Conservation (phyloP, 257 asterid species). For the Penstemon davidsonii region DNA sequence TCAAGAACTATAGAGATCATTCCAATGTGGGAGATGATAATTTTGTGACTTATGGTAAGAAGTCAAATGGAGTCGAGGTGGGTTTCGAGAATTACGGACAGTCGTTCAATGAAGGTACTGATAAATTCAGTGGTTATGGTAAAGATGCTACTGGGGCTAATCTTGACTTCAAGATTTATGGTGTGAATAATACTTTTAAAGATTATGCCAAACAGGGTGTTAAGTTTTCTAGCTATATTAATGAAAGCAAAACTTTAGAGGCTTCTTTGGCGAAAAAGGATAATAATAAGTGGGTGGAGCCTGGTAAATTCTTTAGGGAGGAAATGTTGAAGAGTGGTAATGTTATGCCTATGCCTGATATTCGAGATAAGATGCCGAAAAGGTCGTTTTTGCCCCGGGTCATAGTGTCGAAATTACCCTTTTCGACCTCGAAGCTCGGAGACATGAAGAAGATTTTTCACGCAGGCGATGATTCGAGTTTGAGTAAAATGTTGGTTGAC, state of each 20-base stretch:
- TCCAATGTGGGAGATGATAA: constrained; percentile 66
- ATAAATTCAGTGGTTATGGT: constrained; percentile 53
- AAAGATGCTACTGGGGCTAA: constrained; percentile 26
- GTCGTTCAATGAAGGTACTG: constrained; percentile 49
- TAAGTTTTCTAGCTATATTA: constrained; percentile 46
- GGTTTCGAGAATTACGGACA: constrained; percentile 56
- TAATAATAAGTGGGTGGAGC: constrained; percentile 50
- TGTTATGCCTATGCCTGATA: constrained; percentile 79
- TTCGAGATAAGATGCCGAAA: constrained; percentile 65
- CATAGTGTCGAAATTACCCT: constrained; percentile 58
- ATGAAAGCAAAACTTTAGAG: constrained; percentile 31
- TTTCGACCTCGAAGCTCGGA: constrained; percentile 45
- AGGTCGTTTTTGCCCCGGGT: constrained; percentile 82
- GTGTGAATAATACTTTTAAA: constrained; percentile 55
- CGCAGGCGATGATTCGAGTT: constrained; percentile 45
- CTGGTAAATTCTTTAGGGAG: constrained; percentile 77
- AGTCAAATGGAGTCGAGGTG: constrained; percentile 47
- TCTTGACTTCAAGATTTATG: constrained; percentile 49
- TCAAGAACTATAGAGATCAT: constrained; percentile 51
- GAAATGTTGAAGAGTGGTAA: constrained; percentile 55
- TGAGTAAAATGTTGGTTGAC: constrained; percentile 38
- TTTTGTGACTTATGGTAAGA: constrained; percentile 53
- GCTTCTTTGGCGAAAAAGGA: constrained; percentile 36
- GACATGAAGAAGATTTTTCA: constrained; percentile 52
- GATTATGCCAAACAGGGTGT: constrained; percentile 49